Percentiles rank a stretch among this genome's conserved stretches.
Evolutionary conservation across 2,329 filamentous ascomycete species (phyloP).

Genomic region (Sarocladiaceae sp.): DNA sequence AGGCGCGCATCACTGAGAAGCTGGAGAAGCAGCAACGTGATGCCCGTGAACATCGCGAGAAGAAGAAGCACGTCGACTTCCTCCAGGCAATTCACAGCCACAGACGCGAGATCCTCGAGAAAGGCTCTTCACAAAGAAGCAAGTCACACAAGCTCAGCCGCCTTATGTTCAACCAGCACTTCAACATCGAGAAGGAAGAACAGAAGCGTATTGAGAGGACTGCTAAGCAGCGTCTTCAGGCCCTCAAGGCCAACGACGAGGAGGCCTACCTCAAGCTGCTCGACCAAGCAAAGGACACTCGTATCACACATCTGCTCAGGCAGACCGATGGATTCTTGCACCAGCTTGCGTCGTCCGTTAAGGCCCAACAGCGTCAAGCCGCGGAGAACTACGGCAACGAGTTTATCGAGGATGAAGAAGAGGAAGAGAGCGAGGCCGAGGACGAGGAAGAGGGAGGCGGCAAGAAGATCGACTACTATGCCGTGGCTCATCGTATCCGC

Average conservation of each 20-base stretch:
- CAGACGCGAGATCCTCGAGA: conserved; percentile 67
- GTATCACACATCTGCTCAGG: conserved; percentile 93
- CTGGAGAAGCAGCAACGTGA: conserved; percentile 98
- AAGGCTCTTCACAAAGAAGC: conserved; percentile 58
- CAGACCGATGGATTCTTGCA: conserved; percentile 97
- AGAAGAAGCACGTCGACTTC: conserved; percentile 94
- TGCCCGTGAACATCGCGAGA: conserved; percentile 90
- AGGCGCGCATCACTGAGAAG: conserved; percentile 96
- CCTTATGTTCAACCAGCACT: conserved; percentile 83
- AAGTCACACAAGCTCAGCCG: conserved; percentile 83
- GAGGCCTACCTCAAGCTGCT: conserved; percentile 97
- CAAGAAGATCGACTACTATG: conserved; percentile 96
- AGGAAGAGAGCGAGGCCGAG: conserved; percentile 60
- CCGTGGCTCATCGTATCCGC: conserved; percentile 91
- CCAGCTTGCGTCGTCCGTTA: conserved; percentile 90
- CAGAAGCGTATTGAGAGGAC: conserved; percentile 97
- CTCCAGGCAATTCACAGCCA: conserved; percentile 81
- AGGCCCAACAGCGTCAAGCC: conserved; percentile 82
- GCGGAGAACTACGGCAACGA: conserved; percentile 72
- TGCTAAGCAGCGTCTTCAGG: conserved; percentile 98
- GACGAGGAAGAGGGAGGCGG: conserved; percentile 59
- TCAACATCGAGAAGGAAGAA: conserved; percentile 97
- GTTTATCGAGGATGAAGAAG: conserved; percentile 35
- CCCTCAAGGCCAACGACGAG: conserved; percentile 97
- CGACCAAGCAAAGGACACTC: conserved; percentile 97